A percentile compares a stretch with the other conserved stretches of the same genome.
These are phyloP conservation scores for Puccinellia tenuiflora DNA, from an alignment of 176 grass and related monocot species.

Conservation along the genomic window DNA sequence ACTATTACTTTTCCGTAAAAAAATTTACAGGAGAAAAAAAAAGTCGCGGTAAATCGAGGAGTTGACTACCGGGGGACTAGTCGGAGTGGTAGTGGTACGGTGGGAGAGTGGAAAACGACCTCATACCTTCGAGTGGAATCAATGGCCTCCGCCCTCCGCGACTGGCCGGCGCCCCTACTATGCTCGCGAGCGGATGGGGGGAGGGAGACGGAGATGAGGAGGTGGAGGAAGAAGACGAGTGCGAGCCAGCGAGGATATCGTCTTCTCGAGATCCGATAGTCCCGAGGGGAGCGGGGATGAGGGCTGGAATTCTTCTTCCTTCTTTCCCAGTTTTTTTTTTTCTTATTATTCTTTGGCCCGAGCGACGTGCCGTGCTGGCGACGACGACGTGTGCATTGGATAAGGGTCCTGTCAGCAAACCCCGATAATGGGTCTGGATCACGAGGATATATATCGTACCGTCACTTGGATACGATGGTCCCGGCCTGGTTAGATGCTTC, in stretches of 20 bases:
- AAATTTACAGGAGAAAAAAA: neutral
- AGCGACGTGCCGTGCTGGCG: constrained; percentile 26
- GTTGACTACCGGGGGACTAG: constrained; percentile 23
- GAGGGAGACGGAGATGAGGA: neutral
- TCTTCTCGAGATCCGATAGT: constrained; percentile 32
- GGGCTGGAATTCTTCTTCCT: neutral
- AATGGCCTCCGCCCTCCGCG: neutral
- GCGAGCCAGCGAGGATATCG: neutral
- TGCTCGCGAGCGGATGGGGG: neutral
- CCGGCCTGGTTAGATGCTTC: too few species aligned
- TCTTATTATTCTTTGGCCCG: neutral
- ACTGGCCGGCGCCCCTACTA: neutral
- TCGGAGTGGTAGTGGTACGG: neutral
- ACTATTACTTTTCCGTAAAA: neutral
- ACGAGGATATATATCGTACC: neutral
- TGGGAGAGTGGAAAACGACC: constrained; percentile 6
- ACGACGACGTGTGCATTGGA: constrained; percentile 28
- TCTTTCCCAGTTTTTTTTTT: neutral
- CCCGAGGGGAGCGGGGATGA: too few species aligned
- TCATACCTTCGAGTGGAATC: neutral
- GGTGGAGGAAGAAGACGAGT: constrained; percentile 2
- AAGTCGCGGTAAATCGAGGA: neutral
- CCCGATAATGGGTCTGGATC: neutral
- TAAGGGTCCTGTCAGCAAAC: neutral
- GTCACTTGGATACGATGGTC: too few species aligned